A percentile compares a stretch with the other conserved stretches of the same genome.
Evolutionary conservation across 202 grass and related monocot genomes (phyloP).

Genomic region (Setaria viridis): DNA sequence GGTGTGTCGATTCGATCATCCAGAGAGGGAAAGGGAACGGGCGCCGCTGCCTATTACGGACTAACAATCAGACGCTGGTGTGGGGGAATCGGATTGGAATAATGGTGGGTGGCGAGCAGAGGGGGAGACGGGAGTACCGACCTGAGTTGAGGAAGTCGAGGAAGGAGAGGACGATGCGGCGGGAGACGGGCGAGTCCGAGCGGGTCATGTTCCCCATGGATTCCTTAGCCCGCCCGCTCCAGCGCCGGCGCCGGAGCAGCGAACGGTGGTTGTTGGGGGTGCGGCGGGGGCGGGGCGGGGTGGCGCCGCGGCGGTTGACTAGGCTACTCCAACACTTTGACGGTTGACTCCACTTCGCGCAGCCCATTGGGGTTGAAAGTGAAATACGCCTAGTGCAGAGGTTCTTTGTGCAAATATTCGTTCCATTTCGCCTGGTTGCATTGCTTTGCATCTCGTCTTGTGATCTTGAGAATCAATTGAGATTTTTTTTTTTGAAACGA

Average conservation of each 20-base stretch:
- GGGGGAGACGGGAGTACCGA: constrained; percentile 3
- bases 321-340: background rate
- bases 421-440: no score
- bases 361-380: background rate
- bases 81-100: no score
- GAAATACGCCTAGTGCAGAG: background rate
- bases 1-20: background rate
- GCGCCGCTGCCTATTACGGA: background rate
- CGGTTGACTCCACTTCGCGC: background rate
- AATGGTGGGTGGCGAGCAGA: background rate
- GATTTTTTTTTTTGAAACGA: no score
- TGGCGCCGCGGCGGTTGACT: no score
- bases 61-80: background rate
- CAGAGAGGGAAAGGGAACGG: background rate
- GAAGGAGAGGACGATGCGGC: constrained; percentile 79
- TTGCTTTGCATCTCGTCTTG: no score
- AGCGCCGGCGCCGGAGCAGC: background rate
- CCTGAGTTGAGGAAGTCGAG: constrained; percentile 83
- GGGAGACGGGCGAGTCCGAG: constrained; percentile 66
- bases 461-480: no score
- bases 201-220: constrained; percentile 56
- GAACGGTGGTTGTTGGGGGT: no score
- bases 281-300: no score
- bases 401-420: no score
- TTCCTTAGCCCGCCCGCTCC: background rate